Base-by-base conservation (phyloP, 129 eudicot species). In the Calendula officinalis region DNA sequence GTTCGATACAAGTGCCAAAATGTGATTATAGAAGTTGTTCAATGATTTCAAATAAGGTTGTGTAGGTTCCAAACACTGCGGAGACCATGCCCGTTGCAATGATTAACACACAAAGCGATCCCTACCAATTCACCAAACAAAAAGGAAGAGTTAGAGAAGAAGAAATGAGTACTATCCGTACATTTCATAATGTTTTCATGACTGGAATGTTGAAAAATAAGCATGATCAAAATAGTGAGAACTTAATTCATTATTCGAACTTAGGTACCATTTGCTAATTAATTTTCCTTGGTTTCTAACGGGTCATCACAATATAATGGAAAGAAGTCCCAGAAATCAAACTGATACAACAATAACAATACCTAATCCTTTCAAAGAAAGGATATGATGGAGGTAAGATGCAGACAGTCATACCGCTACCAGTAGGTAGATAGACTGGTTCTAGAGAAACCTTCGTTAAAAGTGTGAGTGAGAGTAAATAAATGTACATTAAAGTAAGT, bases 1-100 rank as follows among this genome's bases (percentile, higher is more conserved):
- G 3, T 16, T n/a, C 27, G 45, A 48, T 64, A 63, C 49, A 44
- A 54, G 43, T 54, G 57, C 40, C 53, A 61, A 33, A 51, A 51
- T 17, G 41, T 52, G 47, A 71, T 42, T 35, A 77, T 59, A 67
- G 38, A 61, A 84, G 56, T 16, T 46, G 74, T 44, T 86, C 69
- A 45, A 86, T 64, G 60, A 90, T 86, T 62, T 81, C 60, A 12
- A 77, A 72, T 62, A 82, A 39, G n/a, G 89, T 68, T 36, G 89
- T 79, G 68, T 81, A 84, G 37, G 86, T 81, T 72, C 97, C 97
- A 48, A 81, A 69, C 12, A 48, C 78, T 58, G 90, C 75, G 11
- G 97, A 74, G 48, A 86, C 67, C 40, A 68, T 35, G 13, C 92
- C 97, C 7, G 83, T 76, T 30, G 53, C 49, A 8, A 86, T 80